phyloP scores from a whole-genome alignment of 139 green algal species.

The Zygnema cylindricum region DNA sequence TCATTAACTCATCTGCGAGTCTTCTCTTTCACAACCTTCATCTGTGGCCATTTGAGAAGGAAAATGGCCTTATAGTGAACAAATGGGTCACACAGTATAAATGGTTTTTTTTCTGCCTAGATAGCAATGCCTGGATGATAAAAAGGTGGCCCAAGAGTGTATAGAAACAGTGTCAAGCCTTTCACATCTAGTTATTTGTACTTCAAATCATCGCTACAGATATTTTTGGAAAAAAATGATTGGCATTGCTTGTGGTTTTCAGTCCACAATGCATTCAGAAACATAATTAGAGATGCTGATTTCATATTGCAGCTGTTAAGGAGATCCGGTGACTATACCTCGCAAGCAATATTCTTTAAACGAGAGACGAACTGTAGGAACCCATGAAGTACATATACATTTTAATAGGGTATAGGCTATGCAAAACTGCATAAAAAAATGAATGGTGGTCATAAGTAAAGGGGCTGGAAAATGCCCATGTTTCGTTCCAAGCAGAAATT shows the following conservation, averaged over 20 bases:
- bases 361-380: neutral
- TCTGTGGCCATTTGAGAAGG: too few species aligned
- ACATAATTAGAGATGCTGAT: too few species aligned
- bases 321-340: neutral
- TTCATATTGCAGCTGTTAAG: neutral
- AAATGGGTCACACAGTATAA: neutral
- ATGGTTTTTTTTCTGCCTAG: neutral
- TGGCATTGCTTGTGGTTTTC: too few species aligned
- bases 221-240: neutral
- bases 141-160: neutral
- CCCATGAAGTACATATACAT: slow-evolving; percentile 27
- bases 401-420: slow-evolving; percentile 18
- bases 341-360: slow-evolving; percentile 41
- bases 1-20: neutral
- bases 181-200: neutral
- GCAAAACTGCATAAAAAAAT: slow-evolving; percentile 52
- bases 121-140: neutral
- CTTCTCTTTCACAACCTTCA: neutral
- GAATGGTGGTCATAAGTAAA: slow-evolving; percentile 57
- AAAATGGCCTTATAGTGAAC: neutral
- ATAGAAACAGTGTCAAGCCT: neutral
- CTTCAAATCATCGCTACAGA: slow-evolving; percentile 4
- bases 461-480: slow-evolving; percentile 50
- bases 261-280: too few species aligned
- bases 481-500: slow-evolving; percentile 49